Evolutionary conservation across 2,329 filamentous ascomycete species (phyloP).

Genomic region (Alternaria arbusti): DNA sequence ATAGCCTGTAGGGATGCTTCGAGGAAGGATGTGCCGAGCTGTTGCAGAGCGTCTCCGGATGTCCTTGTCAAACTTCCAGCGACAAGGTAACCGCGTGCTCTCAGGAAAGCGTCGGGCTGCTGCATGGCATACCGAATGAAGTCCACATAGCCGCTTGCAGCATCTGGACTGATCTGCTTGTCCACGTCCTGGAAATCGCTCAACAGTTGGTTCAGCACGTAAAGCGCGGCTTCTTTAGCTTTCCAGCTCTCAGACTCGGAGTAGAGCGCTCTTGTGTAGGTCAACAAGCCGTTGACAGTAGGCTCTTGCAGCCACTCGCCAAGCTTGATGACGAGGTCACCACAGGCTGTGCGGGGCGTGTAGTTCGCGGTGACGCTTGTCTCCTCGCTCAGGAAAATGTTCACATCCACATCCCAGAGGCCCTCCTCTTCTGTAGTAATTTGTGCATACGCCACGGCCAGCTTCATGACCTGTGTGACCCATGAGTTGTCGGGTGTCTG

Average conservation of each 20-base stretch:
- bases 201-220: slow-evolving; percentile 81
- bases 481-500: slow-evolving; percentile 68
- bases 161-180: slow-evolving; percentile 71
- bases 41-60: slow-evolving; percentile 62
- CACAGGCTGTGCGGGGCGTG: slow-evolving; percentile 89
- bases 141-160: slow-evolving; percentile 77
- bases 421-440: slow-evolving; percentile 93
- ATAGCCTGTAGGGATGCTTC: slow-evolving; percentile 79
- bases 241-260: slow-evolving; percentile 63
- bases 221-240: slow-evolving; percentile 80
- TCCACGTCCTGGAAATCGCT: slow-evolving; percentile 82
- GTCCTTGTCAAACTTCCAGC: slow-evolving; percentile 79
- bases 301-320: slow-evolving; percentile 84
- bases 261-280: slow-evolving; percentile 78
- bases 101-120: slow-evolving; percentile 75
- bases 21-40: slow-evolving; percentile 67
- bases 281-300: slow-evolving; percentile 78
- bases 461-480: slow-evolving; percentile 86
- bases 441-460: slow-evolving; percentile 83
- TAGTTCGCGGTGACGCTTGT: slow-evolving; percentile 95
- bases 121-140: slow-evolving; percentile 80
- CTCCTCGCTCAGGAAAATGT: slow-evolving; percentile 93
- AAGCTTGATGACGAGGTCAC: slow-evolving; percentile 89
- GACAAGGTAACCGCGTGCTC: slow-evolving; percentile 85
- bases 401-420: slow-evolving; percentile 95